Conservation (phyloP, 2,329 filamentous ascomycete genomes). For the Amphichorda felina region DNA sequence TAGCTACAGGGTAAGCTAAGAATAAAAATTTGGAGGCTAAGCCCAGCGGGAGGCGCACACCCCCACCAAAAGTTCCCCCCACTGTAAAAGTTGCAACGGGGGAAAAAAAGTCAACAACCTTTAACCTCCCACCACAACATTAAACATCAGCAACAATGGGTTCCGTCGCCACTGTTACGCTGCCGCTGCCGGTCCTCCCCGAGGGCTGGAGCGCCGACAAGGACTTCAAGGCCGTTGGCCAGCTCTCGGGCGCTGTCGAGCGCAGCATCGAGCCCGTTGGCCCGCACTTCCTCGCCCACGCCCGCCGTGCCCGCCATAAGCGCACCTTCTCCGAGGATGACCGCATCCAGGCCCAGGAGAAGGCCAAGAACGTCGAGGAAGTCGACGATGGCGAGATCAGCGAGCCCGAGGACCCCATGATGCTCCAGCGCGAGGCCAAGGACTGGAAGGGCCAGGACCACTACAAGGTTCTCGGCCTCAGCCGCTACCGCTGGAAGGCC, state of each 20-base stretch:
- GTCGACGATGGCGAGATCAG: conserved; percentile 84
- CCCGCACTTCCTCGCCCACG: conserved; percentile 95
- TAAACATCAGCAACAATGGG: conserved; percentile 43
- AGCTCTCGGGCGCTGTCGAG: conserved; percentile 65
- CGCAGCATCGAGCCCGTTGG: conserved; percentile 92
- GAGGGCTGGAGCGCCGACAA: conserved; percentile 78
- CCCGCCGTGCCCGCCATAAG: conserved; percentile 88
- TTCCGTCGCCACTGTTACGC: conserved; percentile 44
- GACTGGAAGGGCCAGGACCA: conserved; percentile 99
- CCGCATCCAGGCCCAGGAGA: conserved; percentile 88
- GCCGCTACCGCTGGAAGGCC: conserved; percentile 83
- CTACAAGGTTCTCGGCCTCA: conserved; percentile 89
- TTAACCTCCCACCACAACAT: conserved; percentile 4
- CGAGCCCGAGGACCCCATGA: conserved; percentile 84
- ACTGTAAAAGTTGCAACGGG: background rate
- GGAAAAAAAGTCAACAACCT: conserved; percentile 6
- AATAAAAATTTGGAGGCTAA: too few relatives aligned
- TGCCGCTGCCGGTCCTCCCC: conserved; percentile 64
- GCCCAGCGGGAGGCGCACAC: too few relatives aligned
- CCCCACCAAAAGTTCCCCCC: background rate
- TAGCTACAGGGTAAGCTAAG: too few relatives aligned
- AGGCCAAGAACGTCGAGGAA: conserved; percentile 90
- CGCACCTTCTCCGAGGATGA: conserved; percentile 98
- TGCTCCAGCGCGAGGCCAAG: conserved; percentile 89
- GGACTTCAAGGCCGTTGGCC: conserved; percentile 77